Conservation (phyloP, 805 yeast genomes). For the Saccharomycopsis guyanensis region DNA sequence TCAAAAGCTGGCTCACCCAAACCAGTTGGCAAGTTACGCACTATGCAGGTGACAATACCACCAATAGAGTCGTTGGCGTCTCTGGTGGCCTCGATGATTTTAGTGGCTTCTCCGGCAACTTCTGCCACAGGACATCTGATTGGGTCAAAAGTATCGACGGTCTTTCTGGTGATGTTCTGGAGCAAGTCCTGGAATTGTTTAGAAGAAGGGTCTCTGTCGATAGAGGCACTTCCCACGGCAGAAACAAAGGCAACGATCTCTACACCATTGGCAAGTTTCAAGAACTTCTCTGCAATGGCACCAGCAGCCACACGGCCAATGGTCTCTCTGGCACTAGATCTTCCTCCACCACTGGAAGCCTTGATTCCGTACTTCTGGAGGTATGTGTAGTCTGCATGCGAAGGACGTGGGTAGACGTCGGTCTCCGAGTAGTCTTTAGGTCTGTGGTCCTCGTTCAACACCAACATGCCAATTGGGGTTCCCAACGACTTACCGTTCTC, state of each 20-base stretch:
- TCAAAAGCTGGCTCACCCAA: slow-evolving; percentile 97
- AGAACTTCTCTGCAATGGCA: slow-evolving; percentile 92
- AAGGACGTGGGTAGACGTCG: slow-evolving; percentile 93
- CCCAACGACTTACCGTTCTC: slow-evolving; percentile 89
- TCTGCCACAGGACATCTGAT: slow-evolving; percentile 85
- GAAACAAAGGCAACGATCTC: slow-evolving; percentile 94
- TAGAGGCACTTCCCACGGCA: slow-evolving; percentile 76
- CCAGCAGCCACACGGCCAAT: slow-evolving; percentile 99
- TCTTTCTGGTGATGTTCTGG: slow-evolving; percentile 74
- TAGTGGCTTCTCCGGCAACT: slow-evolving; percentile 71
- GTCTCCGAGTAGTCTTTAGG: slow-evolving; percentile 95
- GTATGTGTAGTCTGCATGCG: slow-evolving; percentile 96
- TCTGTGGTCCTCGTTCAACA: slow-evolving; percentile 90
- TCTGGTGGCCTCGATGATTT: slow-evolving; percentile 78
- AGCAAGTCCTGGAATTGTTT: slow-evolving; percentile 59
- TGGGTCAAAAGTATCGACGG: slow-evolving; percentile 82
- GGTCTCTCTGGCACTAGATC: slow-evolving; percentile 95
- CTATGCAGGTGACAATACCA: slow-evolving; percentile 95
- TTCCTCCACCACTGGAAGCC: slow-evolving; percentile 95
- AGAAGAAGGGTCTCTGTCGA: slow-evolving; percentile 65
- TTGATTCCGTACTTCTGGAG: slow-evolving; percentile 84
- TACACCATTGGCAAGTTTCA: slow-evolving; percentile 66
- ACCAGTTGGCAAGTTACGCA: slow-evolving; percentile 91
- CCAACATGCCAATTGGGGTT: slow-evolving; percentile 92
- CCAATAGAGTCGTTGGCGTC: slow-evolving; percentile 91